phyloP scores from a whole-genome alignment of 164 flowering plant genomes.

The Houttuynia cordata region DNA sequence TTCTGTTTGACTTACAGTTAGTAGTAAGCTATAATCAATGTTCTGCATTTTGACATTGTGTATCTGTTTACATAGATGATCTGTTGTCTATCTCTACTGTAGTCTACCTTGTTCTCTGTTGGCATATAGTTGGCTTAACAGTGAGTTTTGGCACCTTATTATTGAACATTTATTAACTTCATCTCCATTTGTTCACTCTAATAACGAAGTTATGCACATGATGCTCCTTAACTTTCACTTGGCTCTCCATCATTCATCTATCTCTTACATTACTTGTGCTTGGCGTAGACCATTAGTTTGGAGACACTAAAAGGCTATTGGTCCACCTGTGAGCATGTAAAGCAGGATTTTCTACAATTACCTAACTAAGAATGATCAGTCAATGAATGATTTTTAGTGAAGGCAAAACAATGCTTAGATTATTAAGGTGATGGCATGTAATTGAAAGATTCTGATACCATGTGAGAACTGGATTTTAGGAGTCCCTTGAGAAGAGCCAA shows the following conservation, averaged over 20 bases:
- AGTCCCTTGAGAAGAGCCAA: neutral
- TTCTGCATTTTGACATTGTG: too few species aligned
- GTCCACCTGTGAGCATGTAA: neutral
- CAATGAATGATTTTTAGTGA: too few species aligned
- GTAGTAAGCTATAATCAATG: too few species aligned
- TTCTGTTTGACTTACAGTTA: too few species aligned
- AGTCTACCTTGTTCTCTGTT: too few species aligned
- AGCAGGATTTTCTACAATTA: neutral
- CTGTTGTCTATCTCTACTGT: too few species aligned
- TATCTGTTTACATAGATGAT: too few species aligned
- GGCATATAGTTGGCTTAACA: too few species aligned
- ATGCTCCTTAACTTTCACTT: neutral
- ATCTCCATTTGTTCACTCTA: neutral
- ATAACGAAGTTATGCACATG: neutral
- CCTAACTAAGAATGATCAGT: too few species aligned
- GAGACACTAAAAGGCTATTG: neutral
- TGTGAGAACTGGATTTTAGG: neutral
- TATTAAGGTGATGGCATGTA: neutral
- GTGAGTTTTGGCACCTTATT: neutral
- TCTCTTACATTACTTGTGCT: neutral
- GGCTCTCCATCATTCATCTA: neutral
- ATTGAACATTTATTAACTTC: too few species aligned
- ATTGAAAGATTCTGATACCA: neutral
- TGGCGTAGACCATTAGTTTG: neutral
- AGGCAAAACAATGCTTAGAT: neutral